Conservation (phyloP, 441 rosid species). For the Erodium moschatum region DNA sequence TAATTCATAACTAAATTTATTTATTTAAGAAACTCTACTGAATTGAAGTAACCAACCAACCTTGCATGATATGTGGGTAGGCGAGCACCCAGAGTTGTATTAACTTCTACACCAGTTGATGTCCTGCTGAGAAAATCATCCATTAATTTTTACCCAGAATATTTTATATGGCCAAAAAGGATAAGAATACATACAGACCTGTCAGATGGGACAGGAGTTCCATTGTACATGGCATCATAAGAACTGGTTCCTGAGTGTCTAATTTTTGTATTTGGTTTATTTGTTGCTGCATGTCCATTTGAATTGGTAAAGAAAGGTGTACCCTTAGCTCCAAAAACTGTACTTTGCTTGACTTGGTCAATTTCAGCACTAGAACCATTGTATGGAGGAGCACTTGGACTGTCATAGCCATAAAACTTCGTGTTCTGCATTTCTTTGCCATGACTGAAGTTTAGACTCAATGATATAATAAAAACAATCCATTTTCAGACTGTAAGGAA, state of each 20-base stretch:
- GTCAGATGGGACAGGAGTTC: slow-evolving; percentile 38
- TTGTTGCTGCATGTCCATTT: slow-evolving; percentile 16
- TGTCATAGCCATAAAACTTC: slow-evolving; percentile 35
- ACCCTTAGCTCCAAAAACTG: slow-evolving; percentile 30
- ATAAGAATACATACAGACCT: slow-evolving; percentile 39
- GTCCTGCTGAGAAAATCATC: slow-evolving; percentile 30
- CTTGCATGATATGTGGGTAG: slow-evolving; percentile 90
- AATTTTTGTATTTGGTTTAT: slow-evolving; percentile 22
- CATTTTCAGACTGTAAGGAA: background rate
- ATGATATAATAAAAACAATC: background rate
- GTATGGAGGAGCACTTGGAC: slow-evolving; percentile 92
- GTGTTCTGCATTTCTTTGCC: slow-evolving; percentile 25
- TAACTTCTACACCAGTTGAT: slow-evolving; percentile 42
- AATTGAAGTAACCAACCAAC: slow-evolving; percentile 18
- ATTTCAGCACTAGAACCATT: slow-evolving; percentile 45
- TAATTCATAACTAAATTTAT: slow-evolving; percentile 18
- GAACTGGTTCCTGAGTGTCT: slow-evolving; percentile 25
- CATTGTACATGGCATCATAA: slow-evolving; percentile 33
- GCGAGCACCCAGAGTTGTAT: slow-evolving; percentile 53
- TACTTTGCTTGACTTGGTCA: slow-evolving; percentile 36
- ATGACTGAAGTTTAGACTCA: slow-evolving; percentile 13
- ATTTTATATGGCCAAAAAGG: background rate
- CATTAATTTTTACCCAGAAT: background rate
- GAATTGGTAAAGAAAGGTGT: slow-evolving; percentile 20
- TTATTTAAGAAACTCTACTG: background rate